Percentiles rank a stretch among this genome's conserved stretches.
Conservation (phyloP, 108 stramenopile species). For the Craspedostauros australis region DNA sequence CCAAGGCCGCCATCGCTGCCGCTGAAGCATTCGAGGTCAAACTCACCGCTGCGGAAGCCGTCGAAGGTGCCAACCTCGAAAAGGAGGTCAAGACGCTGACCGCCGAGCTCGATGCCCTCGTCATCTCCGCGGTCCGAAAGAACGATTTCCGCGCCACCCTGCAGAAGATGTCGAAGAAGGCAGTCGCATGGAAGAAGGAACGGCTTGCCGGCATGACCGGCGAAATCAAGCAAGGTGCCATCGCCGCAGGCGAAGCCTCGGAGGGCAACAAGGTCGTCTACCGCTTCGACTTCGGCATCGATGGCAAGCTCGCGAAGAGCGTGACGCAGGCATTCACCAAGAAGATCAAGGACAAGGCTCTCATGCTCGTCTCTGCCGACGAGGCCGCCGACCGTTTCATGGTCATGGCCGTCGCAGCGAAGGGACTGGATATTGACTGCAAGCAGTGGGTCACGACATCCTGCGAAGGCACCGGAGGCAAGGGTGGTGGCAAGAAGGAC, state of each 20-base stretch:
- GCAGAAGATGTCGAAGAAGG: conserved; percentile 54
- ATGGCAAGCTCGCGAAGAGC: conserved; percentile 87
- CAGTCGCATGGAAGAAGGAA: conserved; percentile 80
- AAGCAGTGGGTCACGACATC: conserved; percentile 76
- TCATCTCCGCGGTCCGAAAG: conserved; percentile 80
- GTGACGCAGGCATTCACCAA: conserved; percentile 78
- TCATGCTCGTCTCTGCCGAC: conserved; percentile 78
- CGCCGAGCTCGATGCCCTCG: conserved; percentile 53
- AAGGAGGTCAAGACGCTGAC: conserved; percentile 65
- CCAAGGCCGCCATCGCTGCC: conserved; percentile 65
- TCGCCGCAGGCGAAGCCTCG: conserved; percentile 52
- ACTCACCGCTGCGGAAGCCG: conserved; percentile 51
- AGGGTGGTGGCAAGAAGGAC: conserved; percentile 87
- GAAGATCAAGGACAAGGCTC: conserved; percentile 75
- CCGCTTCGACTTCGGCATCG: conserved; percentile 86
- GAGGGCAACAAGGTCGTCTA: conserved; percentile 77
- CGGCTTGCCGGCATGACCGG: conserved; percentile 66
- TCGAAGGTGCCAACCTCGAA: conserved; percentile 67
- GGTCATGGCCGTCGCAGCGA: conserved; percentile 71
- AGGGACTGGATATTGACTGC: conserved; percentile 75
- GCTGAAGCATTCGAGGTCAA: conserved; percentile 72
- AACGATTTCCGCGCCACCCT: conserved; percentile 54
- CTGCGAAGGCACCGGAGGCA: conserved; percentile 72
- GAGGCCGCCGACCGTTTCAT: conserved; percentile 56
- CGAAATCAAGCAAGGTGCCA: conserved; percentile 54